These are phyloP conservation scores for Colletotrichum zoysiae DNA, from an alignment of 2,329 filamentous ascomycete genomes.

Conservation along the genomic window DNA sequence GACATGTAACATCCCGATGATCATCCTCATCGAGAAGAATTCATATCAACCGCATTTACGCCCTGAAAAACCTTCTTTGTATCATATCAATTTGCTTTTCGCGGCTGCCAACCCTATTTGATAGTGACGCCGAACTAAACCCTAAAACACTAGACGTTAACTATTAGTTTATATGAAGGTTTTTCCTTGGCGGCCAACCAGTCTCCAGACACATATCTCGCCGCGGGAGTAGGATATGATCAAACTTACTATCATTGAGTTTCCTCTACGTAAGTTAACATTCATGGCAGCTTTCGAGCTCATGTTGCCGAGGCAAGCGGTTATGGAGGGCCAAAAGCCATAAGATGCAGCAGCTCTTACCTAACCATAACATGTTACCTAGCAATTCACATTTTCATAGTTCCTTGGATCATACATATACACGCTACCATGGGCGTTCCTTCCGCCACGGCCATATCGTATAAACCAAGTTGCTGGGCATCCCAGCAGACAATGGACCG, in stretches of 20 bases:
- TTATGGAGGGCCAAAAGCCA: too few relatives aligned
- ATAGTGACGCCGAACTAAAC: background rate
- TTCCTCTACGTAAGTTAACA: background rate
- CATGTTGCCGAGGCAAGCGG: background rate
- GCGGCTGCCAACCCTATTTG: background rate
- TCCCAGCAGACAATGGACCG: background rate
- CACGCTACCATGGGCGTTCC: background rate
- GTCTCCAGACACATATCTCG: background rate
- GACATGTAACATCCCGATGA: background rate
- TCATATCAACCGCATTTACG: background rate
- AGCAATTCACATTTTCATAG: too few relatives aligned
- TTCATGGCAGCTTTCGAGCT: background rate
- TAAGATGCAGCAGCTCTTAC: background rate
- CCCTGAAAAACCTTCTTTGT: background rate
- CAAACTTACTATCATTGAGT: background rate
- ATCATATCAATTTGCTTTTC: too few relatives aligned
- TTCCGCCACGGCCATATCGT: background rate
- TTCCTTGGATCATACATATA: background rate
- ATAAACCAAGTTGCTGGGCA: background rate
- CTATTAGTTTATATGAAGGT: background rate
- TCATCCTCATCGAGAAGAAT: background rate
- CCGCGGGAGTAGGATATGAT: too few relatives aligned
- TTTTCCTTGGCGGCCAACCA: background rate
- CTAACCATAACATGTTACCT: rapidly evolving
- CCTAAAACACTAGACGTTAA: background rate